Evolutionary conservation across 495 filamentous ascomycete genomes (phyloP).

Genomic region (Xylaria cubensis): DNA sequence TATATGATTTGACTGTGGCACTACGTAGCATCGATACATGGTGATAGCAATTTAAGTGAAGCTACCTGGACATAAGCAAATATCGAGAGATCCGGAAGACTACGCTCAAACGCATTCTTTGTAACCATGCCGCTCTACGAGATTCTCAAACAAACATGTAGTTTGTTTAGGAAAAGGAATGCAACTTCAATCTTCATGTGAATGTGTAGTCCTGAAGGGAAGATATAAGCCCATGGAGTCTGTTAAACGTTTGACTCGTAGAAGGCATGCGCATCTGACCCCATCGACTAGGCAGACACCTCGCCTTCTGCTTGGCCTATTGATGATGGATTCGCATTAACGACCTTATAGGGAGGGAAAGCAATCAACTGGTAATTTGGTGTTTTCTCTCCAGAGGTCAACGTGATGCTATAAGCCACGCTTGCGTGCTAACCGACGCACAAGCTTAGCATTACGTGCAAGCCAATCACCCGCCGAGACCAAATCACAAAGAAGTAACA

Average conservation of each 20-base stretch:
- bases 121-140: not conserved
- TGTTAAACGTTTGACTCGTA: not conserved
- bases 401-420: not conserved
- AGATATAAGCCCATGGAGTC: not conserved
- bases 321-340: not conserved
- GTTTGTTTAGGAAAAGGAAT: not conserved
- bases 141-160: not conserved
- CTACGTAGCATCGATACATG: not conserved
- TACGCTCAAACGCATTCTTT: not conserved
- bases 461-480: not conserved
- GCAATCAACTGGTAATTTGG: not conserved
- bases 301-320: not conserved
- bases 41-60: not conserved
- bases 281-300: not conserved
- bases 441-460: not conserved
- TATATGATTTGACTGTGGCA: not conserved
- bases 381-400: not conserved
- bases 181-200: not conserved
- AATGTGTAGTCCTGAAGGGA: not conserved
- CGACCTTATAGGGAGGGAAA: not conserved
- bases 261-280: too few species aligned
- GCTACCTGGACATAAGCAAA: not conserved
- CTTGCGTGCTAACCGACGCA: not conserved
- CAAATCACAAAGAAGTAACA: not conserved
- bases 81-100: not conserved